Conservation (phyloP, 495 filamentous ascomycete species). For the Penicillium maclennaniae region DNA sequence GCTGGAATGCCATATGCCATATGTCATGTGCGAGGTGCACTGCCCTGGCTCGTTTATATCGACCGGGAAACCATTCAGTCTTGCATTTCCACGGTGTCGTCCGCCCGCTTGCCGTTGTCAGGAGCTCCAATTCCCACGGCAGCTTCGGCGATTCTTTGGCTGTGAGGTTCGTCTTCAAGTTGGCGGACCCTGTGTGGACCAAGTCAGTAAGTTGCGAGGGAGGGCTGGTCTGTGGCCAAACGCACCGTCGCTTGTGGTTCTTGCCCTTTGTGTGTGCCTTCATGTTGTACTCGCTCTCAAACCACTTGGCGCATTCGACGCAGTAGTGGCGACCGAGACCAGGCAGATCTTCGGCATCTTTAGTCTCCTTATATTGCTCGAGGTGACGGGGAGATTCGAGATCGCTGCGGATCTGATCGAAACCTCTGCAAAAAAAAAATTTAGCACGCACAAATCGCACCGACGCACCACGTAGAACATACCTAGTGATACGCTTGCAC, state of each 20-base stretch:
- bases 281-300: slow-evolving; percentile 79
- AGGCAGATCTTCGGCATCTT: slow-evolving; percentile 81
- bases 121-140: slow-evolving; percentile 62
- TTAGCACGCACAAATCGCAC: background rate
- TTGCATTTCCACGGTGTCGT: slow-evolving; percentile 34
- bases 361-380: slow-evolving; percentile 66
- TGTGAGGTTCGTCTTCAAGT: slow-evolving; percentile 76
- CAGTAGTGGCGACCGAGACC: slow-evolving; percentile 82
- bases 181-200: slow-evolving; percentile 57
- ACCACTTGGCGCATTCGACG: slow-evolving; percentile 93
- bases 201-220: background rate
- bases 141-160: slow-evolving; percentile 79
- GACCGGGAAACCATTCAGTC: slow-evolving; percentile 19
- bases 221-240: slow-evolving; percentile 4
- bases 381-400: slow-evolving; percentile 72
- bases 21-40: background rate
- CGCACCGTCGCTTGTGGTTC: slow-evolving; percentile 84
- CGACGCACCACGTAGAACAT: slow-evolving; percentile 9
- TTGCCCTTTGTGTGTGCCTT: slow-evolving; percentile 78
- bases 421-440: slow-evolving; percentile 52
- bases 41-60: background rate
- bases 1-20: background rate
- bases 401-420: slow-evolving; percentile 87
- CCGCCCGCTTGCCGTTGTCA: slow-evolving; percentile 53
- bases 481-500: slow-evolving; percentile 59